Evolutionary conservation across 208 protist genomes (phyloP).

Genomic region (Trypanosoma mega): DNA sequence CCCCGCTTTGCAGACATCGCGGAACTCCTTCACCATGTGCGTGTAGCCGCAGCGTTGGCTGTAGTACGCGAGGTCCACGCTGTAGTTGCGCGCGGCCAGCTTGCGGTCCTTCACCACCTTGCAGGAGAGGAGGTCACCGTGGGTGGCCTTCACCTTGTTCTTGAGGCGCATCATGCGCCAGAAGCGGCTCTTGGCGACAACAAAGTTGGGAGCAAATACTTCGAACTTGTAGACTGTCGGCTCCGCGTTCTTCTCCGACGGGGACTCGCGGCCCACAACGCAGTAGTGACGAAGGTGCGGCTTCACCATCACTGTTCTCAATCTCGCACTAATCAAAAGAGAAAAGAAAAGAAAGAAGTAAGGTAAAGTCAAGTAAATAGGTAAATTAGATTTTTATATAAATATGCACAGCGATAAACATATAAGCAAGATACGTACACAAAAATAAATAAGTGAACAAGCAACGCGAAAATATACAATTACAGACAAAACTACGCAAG

Average conservation of each 20-base stretch:
- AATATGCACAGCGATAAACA: background rate
- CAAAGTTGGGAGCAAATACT: constrained; percentile 98
- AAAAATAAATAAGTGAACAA: no score
- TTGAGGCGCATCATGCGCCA: constrained; percentile 99
- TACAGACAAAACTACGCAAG: no score
- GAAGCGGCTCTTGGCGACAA: constrained; percentile 98
- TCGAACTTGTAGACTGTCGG: constrained; percentile 97
- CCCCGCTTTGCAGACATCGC: constrained; percentile 94
- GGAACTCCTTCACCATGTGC: constrained; percentile 99
- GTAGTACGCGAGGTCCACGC: constrained; percentile 98
- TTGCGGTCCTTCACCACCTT: constrained; percentile 96
- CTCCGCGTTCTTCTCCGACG: constrained; percentile 57
- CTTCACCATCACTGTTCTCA: constrained; percentile 40
- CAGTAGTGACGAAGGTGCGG: constrained; percentile 87
- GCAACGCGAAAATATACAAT: no score
- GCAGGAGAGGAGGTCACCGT: constrained; percentile 96
- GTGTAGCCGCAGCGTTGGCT: constrained; percentile 97
- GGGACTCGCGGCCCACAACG: constrained; percentile 70
- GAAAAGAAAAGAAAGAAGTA: constrained; percentile 2
- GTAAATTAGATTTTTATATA: constrained; percentile 6
- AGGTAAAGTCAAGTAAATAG: constrained; percentile 10
- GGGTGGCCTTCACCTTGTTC: constrained; percentile 98
- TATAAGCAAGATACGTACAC: constrained; percentile 4
- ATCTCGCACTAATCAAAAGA: constrained; percentile 3
- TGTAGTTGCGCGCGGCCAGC: constrained; percentile 98